Conservation (phyloP, 805 yeast genomes). For the Myxozyma nipponensis region DNA sequence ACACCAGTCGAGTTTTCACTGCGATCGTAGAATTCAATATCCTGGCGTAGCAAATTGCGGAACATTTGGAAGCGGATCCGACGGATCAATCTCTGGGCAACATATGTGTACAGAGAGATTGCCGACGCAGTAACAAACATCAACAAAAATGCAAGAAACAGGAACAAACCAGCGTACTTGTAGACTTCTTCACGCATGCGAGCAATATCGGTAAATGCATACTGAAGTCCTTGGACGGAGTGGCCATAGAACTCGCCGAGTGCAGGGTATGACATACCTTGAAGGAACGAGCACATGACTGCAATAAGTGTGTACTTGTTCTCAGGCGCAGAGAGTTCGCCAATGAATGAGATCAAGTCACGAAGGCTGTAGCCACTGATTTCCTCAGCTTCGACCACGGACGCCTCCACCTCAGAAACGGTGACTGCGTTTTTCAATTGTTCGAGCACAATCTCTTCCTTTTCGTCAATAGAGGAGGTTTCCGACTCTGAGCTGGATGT, state of each 20-base stretch:
- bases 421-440: not conserved
- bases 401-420: not conserved
- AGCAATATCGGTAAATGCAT: constrained; percentile 35
- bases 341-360: constrained; percentile 20
- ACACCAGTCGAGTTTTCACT: constrained; percentile 32
- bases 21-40: constrained; percentile 32
- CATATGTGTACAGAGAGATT: constrained; percentile 36
- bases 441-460: not conserved
- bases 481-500: not conserved
- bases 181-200: constrained; percentile 39
- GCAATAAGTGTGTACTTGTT: constrained; percentile 14
- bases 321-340: constrained; percentile 15
- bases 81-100: constrained; percentile 28
- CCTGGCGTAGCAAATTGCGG: constrained; percentile 32
- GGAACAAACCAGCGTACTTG: constrained; percentile 40
- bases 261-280: constrained; percentile 26
- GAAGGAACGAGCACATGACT: constrained; percentile 21
- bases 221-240: constrained; percentile 28
- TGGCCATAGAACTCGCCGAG: constrained; percentile 27
- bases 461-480: not conserved
- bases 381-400: not conserved
- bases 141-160: constrained; percentile 39
- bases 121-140: constrained; percentile 43
- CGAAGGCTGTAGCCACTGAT: constrained; percentile 9
- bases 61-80: constrained; percentile 31